phyloP scores from a whole-genome alignment of 1,284 basidiomycete species.

The Tilletia horrida region DNA sequence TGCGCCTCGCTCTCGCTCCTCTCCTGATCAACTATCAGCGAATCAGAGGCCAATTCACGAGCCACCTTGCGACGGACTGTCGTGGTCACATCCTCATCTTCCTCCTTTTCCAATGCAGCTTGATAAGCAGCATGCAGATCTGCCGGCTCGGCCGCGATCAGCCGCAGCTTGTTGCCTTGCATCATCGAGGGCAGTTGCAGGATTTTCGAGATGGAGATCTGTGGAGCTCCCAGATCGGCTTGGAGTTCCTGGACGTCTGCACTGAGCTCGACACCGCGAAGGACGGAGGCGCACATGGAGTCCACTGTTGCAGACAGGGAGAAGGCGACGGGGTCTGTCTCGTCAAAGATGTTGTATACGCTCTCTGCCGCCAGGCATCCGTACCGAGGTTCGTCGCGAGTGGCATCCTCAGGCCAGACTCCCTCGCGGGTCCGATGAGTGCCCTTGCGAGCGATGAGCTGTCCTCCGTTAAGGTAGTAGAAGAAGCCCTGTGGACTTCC shows the following conservation, averaged over 20 bases:
- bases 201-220: constrained; percentile 48
- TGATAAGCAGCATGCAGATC: constrained; percentile 1
- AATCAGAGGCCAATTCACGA: not conserved
- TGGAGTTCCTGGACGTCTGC: constrained; percentile 49
- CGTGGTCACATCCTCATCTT: not conserved
- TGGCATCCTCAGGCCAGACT: constrained; percentile 29
- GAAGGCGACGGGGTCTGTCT: constrained; percentile 57
- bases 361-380: constrained; percentile 39
- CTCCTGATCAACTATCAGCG: not conserved
- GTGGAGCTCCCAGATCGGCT: constrained; percentile 45
- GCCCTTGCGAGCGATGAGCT: constrained; percentile 51
- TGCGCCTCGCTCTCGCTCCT: not conserved
- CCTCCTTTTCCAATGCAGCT: not conserved
- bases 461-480: constrained; percentile 51
- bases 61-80: not conserved
- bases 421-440: constrained; percentile 30
- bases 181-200: constrained; percentile 28
- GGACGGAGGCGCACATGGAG: constrained; percentile 50
- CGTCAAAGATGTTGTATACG: constrained; percentile 53
- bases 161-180: constrained; percentile 1
- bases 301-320: constrained; percentile 55
- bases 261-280: constrained; percentile 54
- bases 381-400: constrained; percentile 42
- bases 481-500: constrained; percentile 47
- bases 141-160: not conserved